Conservation (phyloP, 768 basidiomycete species). For the Rhizopogon rudus region DNA sequence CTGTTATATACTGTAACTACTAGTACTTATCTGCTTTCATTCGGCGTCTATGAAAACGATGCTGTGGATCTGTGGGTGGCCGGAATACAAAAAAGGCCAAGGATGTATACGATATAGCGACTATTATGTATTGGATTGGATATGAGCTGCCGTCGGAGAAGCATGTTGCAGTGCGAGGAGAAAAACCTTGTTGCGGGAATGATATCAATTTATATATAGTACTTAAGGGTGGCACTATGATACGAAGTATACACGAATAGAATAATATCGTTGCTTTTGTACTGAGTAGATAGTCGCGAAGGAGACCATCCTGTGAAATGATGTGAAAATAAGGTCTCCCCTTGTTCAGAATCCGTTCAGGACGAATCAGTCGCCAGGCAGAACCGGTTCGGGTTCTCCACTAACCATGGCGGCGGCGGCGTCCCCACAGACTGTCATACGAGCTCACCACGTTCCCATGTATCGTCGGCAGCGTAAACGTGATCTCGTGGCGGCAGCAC, state of each 20-base stretch:
- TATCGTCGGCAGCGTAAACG: constrained; percentile 7
- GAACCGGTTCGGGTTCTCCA: constrained; percentile 3
- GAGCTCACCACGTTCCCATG: constrained; percentile 13
- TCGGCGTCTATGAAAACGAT: neutral
- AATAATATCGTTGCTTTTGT: neutral
- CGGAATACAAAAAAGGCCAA: neutral
- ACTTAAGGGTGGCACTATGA: neutral
- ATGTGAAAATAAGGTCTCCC: neutral
- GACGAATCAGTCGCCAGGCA: neutral
- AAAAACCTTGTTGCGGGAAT: no score
- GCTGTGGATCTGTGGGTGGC: neutral
- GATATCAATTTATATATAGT: neutral
- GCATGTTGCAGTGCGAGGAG: no score
- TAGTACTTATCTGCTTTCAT: neutral
- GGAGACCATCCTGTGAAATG: neutral
- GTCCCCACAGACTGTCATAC: constrained; percentile 25
- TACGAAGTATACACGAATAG: neutral
- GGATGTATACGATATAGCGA: no score
- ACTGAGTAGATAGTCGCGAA: neutral
- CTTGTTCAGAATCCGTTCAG: no score
- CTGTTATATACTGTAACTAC: neutral
- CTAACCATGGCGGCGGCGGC: constrained; percentile 8
- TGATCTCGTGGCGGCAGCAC: constrained; percentile 4
- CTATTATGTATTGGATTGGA: no score
- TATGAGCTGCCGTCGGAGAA: neutral